These are phyloP conservation scores for Actinomucor elegans DNA, from an alignment of 371 early-diverging fungal genomes.

Conservation along the genomic window DNA sequence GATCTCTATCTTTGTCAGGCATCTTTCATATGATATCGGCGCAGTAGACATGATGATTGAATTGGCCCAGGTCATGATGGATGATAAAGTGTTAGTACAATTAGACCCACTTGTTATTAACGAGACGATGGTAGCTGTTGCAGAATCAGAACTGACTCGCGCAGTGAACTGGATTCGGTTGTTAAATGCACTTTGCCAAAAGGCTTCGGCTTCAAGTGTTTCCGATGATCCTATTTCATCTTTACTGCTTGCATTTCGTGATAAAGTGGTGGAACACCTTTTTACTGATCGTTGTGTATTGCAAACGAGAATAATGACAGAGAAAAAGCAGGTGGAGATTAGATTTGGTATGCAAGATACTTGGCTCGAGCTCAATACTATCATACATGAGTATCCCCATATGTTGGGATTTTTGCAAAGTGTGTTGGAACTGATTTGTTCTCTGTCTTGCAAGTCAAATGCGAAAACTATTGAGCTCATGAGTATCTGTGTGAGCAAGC, in stretches of 20 bases:
- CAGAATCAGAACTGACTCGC: too few relatives aligned
- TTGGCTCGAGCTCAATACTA: slow-evolving; percentile 23
- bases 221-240: background rate
- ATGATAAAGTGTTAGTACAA: too few relatives aligned
- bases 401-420: slow-evolving; percentile 15
- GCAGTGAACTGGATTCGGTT: slow-evolving; percentile 14
- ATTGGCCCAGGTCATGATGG: slow-evolving; percentile 4
- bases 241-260: slow-evolving; percentile 13
- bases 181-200: slow-evolving; percentile 8
- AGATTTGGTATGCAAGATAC: slow-evolving; percentile 11
- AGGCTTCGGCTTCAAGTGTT: background rate
- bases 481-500: slow-evolving; percentile 26
- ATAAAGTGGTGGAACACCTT: slow-evolving; percentile 12
- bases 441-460: slow-evolving; percentile 19
- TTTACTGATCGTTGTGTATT: slow-evolving; percentile 16
- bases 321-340: slow-evolving; percentile 15
- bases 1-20: slow-evolving; percentile 26
- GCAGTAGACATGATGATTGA: slow-evolving; percentile 29
- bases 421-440: slow-evolving; percentile 21
- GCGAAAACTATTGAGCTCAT: slow-evolving; percentile 10
- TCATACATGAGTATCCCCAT: slow-evolving; percentile 9
- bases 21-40: slow-evolving; percentile 29
- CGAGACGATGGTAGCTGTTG: too few relatives aligned
- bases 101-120: too few relatives aligned
- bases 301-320: slow-evolving; percentile 10